Evolutionary conservation across 1,284 basidiomycete species (phyloP), one percentile per base, ranked within the genome.

Genomic region (Blastosporella zonata): DNA sequence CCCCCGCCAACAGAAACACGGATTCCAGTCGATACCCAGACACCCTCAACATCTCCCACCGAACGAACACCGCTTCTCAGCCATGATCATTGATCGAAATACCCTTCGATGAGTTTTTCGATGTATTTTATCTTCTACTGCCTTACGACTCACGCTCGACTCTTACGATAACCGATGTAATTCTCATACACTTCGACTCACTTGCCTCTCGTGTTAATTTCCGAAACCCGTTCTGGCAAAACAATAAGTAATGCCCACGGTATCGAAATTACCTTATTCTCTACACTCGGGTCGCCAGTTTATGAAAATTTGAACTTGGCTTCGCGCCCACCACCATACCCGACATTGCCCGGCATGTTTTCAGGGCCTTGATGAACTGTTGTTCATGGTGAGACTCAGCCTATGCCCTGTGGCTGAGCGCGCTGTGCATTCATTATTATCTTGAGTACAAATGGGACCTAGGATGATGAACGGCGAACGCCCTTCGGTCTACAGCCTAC

Each of bases 41-140:
- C 52, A 39, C 53, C 46, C 49, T 51, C 60, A 35, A 49, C 57
- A 15, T 48, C 60, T 50, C 60, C 67, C 13, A 71, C 64, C 18
- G 71, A 73, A 65, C 61, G 64, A 57, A 72, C 71, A 6, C 70
- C 71, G 22, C 59, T 73, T 31, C 66, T 72, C 46, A 53, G 55
- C 53, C 59, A 60, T 52, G 52, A 47, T n/a, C n/a, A n/a, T 46
- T 46, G 49, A 22, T 39, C 6, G 25, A 5, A 27, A 47, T 40
- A 33, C 38, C 33, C 22, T 50, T 28, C 53, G 53, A 55, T 35
- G 23, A 23, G n/a, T 29, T 38, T 38, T 50, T 39, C 56, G 54
- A 55, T 49, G 55, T 54, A 50, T 43, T 42, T 40, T 49, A 29
- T 47, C 25, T 13, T 43, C 15, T 20, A 33, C 12, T 38, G 22